Percentiles rank a stretch among this genome's conserved stretches.
phyloP scores from a whole-genome alignment of 2,329 filamentous ascomycete species.

The Bertia moriformis region DNA sequence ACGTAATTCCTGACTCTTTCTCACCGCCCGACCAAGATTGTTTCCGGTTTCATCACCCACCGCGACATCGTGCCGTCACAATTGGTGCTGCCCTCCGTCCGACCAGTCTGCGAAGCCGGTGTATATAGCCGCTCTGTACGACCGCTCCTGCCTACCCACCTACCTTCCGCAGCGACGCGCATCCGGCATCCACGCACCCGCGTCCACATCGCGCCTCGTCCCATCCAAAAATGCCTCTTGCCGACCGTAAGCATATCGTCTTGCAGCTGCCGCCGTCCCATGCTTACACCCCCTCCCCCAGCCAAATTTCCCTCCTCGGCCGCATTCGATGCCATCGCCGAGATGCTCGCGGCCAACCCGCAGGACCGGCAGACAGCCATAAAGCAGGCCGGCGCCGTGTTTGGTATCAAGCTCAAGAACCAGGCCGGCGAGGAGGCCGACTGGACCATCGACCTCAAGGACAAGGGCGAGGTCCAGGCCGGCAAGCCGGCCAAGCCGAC shows the following conservation, averaged over 20 bases:
- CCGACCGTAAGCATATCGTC: background rate
- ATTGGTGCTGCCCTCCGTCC: too few species aligned
- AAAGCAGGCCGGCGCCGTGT: slow-evolving; percentile 45
- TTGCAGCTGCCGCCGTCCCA: background rate
- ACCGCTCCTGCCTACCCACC: too few species aligned
- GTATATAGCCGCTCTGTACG: too few species aligned
- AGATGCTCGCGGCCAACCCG: slow-evolving; percentile 33
- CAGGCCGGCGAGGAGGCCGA: slow-evolving; percentile 32
- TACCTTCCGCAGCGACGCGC: too few species aligned
- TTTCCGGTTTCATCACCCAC: too few species aligned
- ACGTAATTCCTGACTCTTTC: too few species aligned
- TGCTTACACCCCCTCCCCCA: slow-evolving; percentile 7
- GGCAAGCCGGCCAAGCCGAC: slow-evolving; percentile 30
- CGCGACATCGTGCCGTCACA: too few species aligned
- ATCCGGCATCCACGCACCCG: too few species aligned
- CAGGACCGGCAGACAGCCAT: slow-evolving; percentile 44
- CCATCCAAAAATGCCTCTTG: too few species aligned
- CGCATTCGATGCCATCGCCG: slow-evolving; percentile 50
- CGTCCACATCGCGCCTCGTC: too few species aligned
- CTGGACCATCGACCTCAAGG: slow-evolving; percentile 56
- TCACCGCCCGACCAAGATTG: too few species aligned
- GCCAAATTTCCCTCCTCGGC: slow-evolving; percentile 46
- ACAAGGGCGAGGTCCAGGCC: slow-evolving; percentile 32
- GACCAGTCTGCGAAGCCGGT: too few species aligned
- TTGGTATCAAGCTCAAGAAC: slow-evolving; percentile 54